These are phyloP conservation scores for Cercospora citrullina DNA, from an alignment of 2,329 filamentous ascomycete genomes.

Conservation along the genomic window DNA sequence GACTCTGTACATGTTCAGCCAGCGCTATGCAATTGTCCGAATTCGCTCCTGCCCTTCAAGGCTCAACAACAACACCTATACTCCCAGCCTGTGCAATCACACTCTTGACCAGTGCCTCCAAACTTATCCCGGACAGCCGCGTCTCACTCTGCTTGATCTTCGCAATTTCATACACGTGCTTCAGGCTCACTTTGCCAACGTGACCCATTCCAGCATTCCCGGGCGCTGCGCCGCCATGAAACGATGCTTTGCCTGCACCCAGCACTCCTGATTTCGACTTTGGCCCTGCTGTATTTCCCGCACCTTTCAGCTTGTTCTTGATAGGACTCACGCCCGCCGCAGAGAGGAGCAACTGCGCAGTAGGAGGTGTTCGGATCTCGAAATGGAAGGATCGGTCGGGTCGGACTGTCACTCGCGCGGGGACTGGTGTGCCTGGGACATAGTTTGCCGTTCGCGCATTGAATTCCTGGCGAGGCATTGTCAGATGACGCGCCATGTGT, in stretches of 20 bases:
- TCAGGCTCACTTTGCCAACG: conserved; percentile 84
- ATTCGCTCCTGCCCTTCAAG: conserved; percentile 33
- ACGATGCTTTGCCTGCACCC: conserved; percentile 41
- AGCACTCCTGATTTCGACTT: conserved; percentile 41
- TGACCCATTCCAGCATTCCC: conserved; percentile 69
- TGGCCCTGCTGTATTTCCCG: conserved; percentile 55
- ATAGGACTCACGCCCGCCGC: conserved; percentile 75
- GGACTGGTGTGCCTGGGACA: conserved; percentile 77
- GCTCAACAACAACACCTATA: conserved; percentile 53
- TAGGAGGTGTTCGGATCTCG: conserved; percentile 87
- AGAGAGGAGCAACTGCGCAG: conserved; percentile 82
- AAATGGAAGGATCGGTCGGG: conserved; percentile 92
- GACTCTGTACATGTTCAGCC: neutral
- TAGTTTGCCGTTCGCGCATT: conserved; percentile 70
- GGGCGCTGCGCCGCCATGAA: conserved; percentile 27
- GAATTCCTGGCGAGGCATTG: conserved; percentile 24
- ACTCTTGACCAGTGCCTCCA: conserved; percentile 78
- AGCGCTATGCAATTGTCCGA: conserved; percentile 1
- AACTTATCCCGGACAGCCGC: conserved; percentile 65
- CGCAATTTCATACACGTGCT: conserved; percentile 97
- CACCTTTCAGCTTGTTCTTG: conserved; percentile 74
- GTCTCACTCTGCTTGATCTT: conserved; percentile 74
- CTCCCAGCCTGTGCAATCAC: conserved; percentile 59
- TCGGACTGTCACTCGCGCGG: conserved; percentile 85
- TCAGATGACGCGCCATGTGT: conserved; percentile 10